phyloP scores from a whole-genome alignment of 2,329 filamentous ascomycete genomes.

The Huntiella omanensis region DNA sequence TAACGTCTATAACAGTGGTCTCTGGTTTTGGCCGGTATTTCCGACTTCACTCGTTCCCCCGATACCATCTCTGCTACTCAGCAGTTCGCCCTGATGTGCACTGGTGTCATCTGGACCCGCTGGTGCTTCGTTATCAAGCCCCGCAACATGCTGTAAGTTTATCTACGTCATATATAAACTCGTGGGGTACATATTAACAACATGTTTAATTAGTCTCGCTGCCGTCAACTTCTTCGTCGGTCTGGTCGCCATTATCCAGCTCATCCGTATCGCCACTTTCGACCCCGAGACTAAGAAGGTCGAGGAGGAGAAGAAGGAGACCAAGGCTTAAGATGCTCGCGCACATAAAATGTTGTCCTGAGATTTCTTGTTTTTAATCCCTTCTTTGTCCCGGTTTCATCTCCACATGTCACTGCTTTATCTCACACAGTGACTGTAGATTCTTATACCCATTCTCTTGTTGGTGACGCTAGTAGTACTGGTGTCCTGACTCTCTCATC shows the following conservation, averaged over 20 bases:
- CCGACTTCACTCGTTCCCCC: slow-evolving; percentile 78
- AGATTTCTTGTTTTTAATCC: too few relatives aligned
- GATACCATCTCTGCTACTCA: slow-evolving; percentile 86
- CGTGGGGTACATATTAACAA: slow-evolving; percentile 8
- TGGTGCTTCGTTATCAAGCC: slow-evolving; percentile 98
- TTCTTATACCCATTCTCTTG: too few relatives aligned
- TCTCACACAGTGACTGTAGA: too few relatives aligned
- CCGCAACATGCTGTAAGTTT: slow-evolving; percentile 63
- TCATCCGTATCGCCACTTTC: slow-evolving; percentile 54
- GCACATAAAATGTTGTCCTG: too few relatives aligned
- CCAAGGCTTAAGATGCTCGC: slow-evolving; percentile 14
- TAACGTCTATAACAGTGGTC: slow-evolving; percentile 43
- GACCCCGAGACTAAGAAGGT: slow-evolving; percentile 30
- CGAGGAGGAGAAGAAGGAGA: slow-evolving; percentile 14
- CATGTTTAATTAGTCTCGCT: slow-evolving; percentile 42
- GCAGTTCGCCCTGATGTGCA: slow-evolving; percentile 76
- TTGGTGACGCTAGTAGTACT: too few relatives aligned
- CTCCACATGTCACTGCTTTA: too few relatives aligned
- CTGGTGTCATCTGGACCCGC: slow-evolving; percentile 90
- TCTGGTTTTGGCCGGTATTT: slow-evolving; percentile 77
- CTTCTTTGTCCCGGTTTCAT: too few relatives aligned
- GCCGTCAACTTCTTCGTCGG: slow-evolving; percentile 97
- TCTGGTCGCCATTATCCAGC: slow-evolving; percentile 67
- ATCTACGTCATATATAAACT: not conserved
- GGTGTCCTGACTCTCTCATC: too few relatives aligned